phyloP scores from a whole-genome alignment of 495 filamentous ascomycete species.

The Aspergillus panamensis region DNA sequence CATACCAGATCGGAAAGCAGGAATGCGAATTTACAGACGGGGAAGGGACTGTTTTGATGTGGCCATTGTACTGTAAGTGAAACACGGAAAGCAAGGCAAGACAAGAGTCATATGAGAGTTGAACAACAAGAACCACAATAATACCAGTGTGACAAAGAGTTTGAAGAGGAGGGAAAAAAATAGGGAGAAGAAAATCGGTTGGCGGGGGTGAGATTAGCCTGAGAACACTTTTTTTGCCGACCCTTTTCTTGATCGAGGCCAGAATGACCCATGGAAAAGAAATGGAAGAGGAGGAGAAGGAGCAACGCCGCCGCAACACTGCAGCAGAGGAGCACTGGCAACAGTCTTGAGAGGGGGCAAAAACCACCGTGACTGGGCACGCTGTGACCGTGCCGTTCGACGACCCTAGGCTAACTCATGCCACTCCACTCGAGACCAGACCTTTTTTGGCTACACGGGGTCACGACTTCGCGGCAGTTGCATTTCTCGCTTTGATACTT shows the following conservation, averaged over 20 bases:
- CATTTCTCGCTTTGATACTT: not conserved
- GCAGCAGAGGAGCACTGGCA: no score
- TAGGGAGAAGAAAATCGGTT: not conserved
- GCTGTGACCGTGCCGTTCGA: not conserved
- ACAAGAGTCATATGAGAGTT: slow-evolving; percentile 1
- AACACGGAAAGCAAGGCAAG: slow-evolving; percentile 11
- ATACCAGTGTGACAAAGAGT: slow-evolving; percentile 3
- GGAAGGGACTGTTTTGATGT: slow-evolving; percentile 1
- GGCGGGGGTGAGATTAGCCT: slow-evolving; percentile 8
- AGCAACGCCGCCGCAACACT: not conserved
- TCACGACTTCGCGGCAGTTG: not conserved
- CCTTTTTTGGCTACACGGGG: not conserved
- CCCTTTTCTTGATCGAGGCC: not conserved
- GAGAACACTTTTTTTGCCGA: not conserved
- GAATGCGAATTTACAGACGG: slow-evolving; percentile 8
- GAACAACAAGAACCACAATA: slow-evolving; percentile 9
- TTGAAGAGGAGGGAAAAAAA: slow-evolving; percentile 15
- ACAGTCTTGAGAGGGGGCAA: not conserved
- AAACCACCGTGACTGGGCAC: not conserved
- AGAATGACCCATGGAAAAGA: slow-evolving; percentile 3
- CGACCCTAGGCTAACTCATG: not conserved
- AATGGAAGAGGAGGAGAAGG: slow-evolving; percentile 3
- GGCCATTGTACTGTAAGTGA: slow-evolving; percentile 12
- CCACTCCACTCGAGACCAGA: not conserved
- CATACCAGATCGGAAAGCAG: slow-evolving; percentile 9